Percentiles rank a stretch among this genome's conserved stretches.
phyloP scores from a whole-genome alignment of 139 green algal genomes.

The Chlorella sp. region DNA sequence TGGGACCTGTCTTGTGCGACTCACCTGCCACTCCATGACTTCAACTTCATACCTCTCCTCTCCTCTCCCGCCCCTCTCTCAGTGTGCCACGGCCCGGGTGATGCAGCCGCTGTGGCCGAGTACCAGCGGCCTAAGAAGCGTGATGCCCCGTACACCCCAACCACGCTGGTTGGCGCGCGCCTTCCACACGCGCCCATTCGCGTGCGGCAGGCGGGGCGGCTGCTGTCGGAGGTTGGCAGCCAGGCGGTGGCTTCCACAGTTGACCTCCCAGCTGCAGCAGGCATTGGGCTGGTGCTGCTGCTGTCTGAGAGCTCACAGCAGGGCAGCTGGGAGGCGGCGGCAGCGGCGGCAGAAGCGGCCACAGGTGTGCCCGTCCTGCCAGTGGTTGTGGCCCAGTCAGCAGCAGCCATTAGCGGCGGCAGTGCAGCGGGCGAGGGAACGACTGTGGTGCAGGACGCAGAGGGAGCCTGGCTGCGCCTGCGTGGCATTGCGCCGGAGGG shows the following conservation, averaged over 20 bases:
- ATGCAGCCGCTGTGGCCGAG: not conserved
- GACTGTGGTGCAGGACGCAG: slow-evolving; percentile 19
- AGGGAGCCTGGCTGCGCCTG: slow-evolving; percentile 24
- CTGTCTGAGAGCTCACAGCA: not conserved
- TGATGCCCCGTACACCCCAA: slow-evolving; percentile 57
- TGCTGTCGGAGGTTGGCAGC: not conserved
- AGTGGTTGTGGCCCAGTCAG: not conserved
- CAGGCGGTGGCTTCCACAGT: slow-evolving; percentile 18
- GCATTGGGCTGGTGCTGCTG: slow-evolving; percentile 30
- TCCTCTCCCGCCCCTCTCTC: not conserved
- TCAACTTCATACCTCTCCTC: not conserved
- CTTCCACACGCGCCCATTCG: slow-evolving; percentile 73
- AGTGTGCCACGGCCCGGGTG: slow-evolving; percentile 9
- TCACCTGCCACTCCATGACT: too few relatives aligned
- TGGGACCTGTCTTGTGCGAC: too few relatives aligned
- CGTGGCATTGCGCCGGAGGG: slow-evolving; percentile 5
- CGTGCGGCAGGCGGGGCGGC: slow-evolving; percentile 13
- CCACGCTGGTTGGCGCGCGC: slow-evolving; percentile 59
- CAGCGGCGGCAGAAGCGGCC: not conserved
- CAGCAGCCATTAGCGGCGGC: not conserved
- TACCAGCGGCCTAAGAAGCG: slow-evolving; percentile 35
- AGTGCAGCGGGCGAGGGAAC: not conserved
- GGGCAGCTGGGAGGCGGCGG: slow-evolving; percentile 26
- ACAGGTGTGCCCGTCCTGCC: slow-evolving; percentile 21
- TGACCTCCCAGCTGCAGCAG: slow-evolving; percentile 23